These are phyloP conservation scores for Porogramme epimiltina DNA, from an alignment of 1,284 basidiomycete species.

Conservation along the genomic window DNA sequence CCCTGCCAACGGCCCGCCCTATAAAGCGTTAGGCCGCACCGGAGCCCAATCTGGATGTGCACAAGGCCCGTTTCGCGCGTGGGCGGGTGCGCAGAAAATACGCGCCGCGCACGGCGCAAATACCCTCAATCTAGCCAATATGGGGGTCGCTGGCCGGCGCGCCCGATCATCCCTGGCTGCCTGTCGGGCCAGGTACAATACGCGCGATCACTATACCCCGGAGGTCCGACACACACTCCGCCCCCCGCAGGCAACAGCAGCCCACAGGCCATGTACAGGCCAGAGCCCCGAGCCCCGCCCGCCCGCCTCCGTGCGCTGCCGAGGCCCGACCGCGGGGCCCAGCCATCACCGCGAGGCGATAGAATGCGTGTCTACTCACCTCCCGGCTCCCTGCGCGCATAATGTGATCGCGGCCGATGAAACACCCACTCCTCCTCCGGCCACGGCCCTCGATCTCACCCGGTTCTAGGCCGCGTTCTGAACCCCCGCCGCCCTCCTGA, in stretches of 20 bases:
- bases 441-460: slow-evolving; percentile 10
- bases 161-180: slow-evolving; percentile 22
- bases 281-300: too few relatives aligned
- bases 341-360: too few relatives aligned
- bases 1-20: slow-evolving; percentile 23
- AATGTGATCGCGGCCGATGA: slow-evolving; percentile 1
- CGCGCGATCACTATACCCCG: slow-evolving; percentile 24
- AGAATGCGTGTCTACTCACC: slow-evolving; percentile 20
- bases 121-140: slow-evolving; percentile 29
- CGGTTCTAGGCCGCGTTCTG: slow-evolving; percentile 14
- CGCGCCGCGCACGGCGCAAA: slow-evolving; percentile 15
- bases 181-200: slow-evolving; percentile 21
- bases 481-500: slow-evolving; percentile 13
- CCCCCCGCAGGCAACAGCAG: too few relatives aligned
- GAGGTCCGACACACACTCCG: slow-evolving; percentile 16
- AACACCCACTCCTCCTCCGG: slow-evolving; percentile 2
- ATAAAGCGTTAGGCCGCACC: slow-evolving; percentile 20
- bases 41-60: slow-evolving; percentile 11
- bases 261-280: too few relatives aligned
- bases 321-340: too few relatives aligned
- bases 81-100: slow-evolving; percentile 18
- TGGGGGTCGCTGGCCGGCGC: slow-evolving; percentile 12
- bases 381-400: slow-evolving; percentile 10
- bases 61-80: slow-evolving; percentile 11
- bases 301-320: too few relatives aligned